A percentile compares a stretch with the other conserved stretches of the same genome.
These are phyloP conservation scores for Neurospora sp. DNA, from an alignment of 2,329 filamentous ascomycete genomes.

Conservation along the genomic window DNA sequence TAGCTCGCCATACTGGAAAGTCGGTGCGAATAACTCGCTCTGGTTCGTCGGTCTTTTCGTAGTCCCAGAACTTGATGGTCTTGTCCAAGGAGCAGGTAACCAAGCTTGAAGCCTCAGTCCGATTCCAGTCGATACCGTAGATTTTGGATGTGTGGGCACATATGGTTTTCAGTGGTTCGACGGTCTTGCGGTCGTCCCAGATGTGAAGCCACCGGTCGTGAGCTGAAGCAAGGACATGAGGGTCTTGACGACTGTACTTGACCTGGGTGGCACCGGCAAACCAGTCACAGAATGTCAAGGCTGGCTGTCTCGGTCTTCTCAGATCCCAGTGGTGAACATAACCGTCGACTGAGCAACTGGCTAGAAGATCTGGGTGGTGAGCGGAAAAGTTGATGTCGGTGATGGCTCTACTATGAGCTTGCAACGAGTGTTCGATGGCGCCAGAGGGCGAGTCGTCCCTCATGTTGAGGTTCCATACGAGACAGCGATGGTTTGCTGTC, in stretches of 20 bases:
- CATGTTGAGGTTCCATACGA: conserved; percentile 86
- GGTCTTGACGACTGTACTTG: conserved; percentile 83
- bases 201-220: conserved; percentile 82
- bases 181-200: conserved; percentile 78
- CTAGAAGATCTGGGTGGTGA: conserved; percentile 78
- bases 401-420: conserved; percentile 75
- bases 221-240: conserved; percentile 80
- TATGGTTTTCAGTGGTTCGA: conserved; percentile 71
- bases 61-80: conserved; percentile 92
- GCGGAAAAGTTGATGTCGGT: conserved; percentile 96
- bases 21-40: conserved; percentile 71
- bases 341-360: conserved; percentile 86
- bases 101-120: conserved; percentile 59
- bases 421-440: conserved; percentile 76
- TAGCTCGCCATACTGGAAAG: conserved; percentile 83
- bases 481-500: conserved; percentile 85
- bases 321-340: conserved; percentile 92
- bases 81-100: conserved; percentile 86
- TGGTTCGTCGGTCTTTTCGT: conserved; percentile 51
- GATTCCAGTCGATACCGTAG: conserved; percentile 91
- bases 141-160: conserved; percentile 87
- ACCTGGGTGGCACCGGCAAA: conserved; percentile 89
- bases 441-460: conserved; percentile 60
- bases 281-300: conserved; percentile 81
- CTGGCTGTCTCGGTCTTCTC: conserved; percentile 60